A percentile compares a stretch with the other conserved stretches of the same genome.
These are phyloP conservation scores for Chlamydomonas sphaeroides DNA, from an alignment of 139 green algal species.

Conservation along the genomic window DNA sequence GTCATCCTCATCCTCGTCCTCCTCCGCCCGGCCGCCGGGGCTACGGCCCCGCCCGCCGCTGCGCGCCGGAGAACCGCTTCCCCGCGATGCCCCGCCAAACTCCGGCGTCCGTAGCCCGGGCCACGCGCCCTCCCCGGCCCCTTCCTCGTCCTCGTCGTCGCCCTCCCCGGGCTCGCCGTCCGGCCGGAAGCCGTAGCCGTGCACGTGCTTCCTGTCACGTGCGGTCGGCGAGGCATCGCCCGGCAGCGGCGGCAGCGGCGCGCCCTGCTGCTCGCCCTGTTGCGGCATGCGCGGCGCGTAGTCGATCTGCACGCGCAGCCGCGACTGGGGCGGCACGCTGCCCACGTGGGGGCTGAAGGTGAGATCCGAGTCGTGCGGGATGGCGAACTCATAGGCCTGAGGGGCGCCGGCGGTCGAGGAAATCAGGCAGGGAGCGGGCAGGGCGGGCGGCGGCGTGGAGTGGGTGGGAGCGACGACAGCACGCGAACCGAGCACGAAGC, in stretches of 20 bases:
- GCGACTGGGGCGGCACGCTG: constrained; percentile 35
- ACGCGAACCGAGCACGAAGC: too few species aligned
- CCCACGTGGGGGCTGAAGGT: constrained; percentile 63
- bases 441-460: neutral
- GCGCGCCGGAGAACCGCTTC: too few species aligned
- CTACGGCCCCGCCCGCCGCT: too few species aligned
- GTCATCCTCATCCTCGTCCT: too few species aligned
- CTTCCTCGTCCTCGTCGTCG: neutral
- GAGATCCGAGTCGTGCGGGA: constrained; percentile 56
- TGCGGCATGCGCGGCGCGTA: constrained; percentile 48
- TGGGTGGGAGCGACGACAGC: neutral
- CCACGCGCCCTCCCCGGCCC: too few species aligned
- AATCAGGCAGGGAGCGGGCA: neutral
- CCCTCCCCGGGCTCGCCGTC: constrained; percentile 2
- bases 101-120: too few species aligned
- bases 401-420: neutral
- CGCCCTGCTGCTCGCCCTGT: constrained; percentile 16
- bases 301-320: constrained; percentile 51
- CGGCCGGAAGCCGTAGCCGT: neutral
- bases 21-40: too few species aligned
- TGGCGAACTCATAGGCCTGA: constrained; percentile 69
- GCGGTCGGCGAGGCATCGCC: neutral
- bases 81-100: too few species aligned
- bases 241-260: neutral
- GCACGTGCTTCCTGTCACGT: neutral